Percentiles rank a stretch among this genome's conserved stretches.
phyloP scores from a whole-genome alignment of 2,329 filamentous ascomycete genomes.

The Penicillium paneum region DNA sequence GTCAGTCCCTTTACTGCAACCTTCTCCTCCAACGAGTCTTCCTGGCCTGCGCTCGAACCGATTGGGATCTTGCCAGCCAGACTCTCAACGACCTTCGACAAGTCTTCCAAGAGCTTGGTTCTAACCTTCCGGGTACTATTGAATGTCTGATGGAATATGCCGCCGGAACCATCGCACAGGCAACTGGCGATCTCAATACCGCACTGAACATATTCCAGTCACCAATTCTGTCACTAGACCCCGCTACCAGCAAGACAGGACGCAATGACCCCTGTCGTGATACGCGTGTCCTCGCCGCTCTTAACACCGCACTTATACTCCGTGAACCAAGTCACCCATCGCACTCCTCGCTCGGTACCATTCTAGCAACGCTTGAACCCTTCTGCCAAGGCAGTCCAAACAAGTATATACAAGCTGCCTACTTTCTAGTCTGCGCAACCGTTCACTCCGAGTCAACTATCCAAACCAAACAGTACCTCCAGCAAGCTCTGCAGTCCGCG shows the following conservation, averaged over 20 bases:
- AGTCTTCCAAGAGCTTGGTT: slow-evolving; percentile 45
- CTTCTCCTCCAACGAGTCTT: slow-evolving; percentile 69
- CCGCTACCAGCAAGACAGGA: slow-evolving; percentile 36
- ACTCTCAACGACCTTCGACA: slow-evolving; percentile 55
- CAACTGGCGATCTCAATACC: slow-evolving; percentile 65
- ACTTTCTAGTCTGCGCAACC: slow-evolving; percentile 70
- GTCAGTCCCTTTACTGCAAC: slow-evolving; percentile 63
- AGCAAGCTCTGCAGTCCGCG: slow-evolving; percentile 67
- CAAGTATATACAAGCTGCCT: slow-evolving; percentile 72
- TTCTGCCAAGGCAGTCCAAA: slow-evolving; percentile 69
- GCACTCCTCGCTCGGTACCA: slow-evolving; percentile 55
- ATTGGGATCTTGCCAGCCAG: slow-evolving; percentile 64
- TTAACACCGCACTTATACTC: slow-evolving; percentile 71
- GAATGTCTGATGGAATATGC: slow-evolving; percentile 66
- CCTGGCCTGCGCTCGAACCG: slow-evolving; percentile 65
- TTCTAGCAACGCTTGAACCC: slow-evolving; percentile 65
- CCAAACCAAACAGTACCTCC: slow-evolving; percentile 74
- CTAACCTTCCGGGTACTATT: slow-evolving; percentile 42
- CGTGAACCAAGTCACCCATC: slow-evolving; percentile 59
- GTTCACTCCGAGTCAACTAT: slow-evolving; percentile 66
- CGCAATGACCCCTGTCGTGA: slow-evolving; percentile 57
- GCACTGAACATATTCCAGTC: slow-evolving; percentile 67
- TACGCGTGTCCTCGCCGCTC: slow-evolving; percentile 58
- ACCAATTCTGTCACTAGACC: slow-evolving; percentile 55
- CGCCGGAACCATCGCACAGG: slow-evolving; percentile 71